Evolutionary conservation across 1,139 yeast genomes (phyloP), one percentile per base, ranked within the genome.

Genomic region (Pichia sp.): DNA sequence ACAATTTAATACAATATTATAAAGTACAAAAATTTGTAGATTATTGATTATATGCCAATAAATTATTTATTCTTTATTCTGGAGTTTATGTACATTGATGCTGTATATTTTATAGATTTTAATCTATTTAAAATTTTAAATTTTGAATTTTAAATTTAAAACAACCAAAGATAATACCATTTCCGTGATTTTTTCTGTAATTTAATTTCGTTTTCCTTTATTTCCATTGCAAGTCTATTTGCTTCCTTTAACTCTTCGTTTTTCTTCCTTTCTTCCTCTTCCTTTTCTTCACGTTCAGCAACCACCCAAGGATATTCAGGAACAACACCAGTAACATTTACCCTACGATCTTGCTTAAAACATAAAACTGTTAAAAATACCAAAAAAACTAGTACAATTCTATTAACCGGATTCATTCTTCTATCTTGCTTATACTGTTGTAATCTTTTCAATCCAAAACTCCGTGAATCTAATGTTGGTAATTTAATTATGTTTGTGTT

Each of bases 351-450:
- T 53, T 79, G 63, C 45, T 69, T 69, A 46, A 74, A 61, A 11
- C 78, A 80, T 37, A 70, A 57, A 48, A 74, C 59, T 0, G 69
- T 68, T 30, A 74, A 58, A 4, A 74, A 49, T 1, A 74, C 66
- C 4, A 63, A 55, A 5, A 74, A 45, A 50, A 75, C 76, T 2
- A 80, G 67, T 46, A 80, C 70, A 23, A 71, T 59, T 53, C 76
- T 77, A 35, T 80, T 74, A 28, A 74, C 69, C 0, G 78, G 75
- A 54, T 80, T 84, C 68, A 79, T 68, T 46, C 63, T 66, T 49
- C 74, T 63, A 51, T 66, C 67, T 35, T 60, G 53, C 42, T 73
- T 69, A 56, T 73, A 77, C 52, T 78, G 80, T 30, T 69, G 67
- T 35, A 64, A 57, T 51, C 86, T 65, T 4, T 70, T 68, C 1